Base-by-base conservation (phyloP, 331 rosid species). In the Cydonia oblonga region DNA sequence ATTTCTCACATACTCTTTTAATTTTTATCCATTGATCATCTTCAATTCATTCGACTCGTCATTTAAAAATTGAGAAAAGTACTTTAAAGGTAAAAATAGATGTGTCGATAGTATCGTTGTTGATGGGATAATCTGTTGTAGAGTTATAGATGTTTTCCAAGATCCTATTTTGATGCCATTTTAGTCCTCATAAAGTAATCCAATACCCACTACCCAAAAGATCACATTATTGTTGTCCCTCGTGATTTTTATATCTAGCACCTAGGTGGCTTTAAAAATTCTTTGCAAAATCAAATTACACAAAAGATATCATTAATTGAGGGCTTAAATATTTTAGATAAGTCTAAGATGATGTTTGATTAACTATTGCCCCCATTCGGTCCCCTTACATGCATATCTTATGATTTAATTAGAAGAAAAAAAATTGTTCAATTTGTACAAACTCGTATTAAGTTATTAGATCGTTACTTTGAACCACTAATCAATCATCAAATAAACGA, bases 161-260 rank as follows among this genome's bases (percentile, higher is more conserved):
- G 65, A 57, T 79, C 74, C 65, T 44, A 56, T 74, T 74, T 74
- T 61, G 42, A 38, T 74, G 79, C 76, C 76, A 54, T 25, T 74
- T 74, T 63, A 9, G 71, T 54, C 68, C 57, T 70, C 46, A 69
- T 68, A 69, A 69, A 24, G 69, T 74, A 53, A 70, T 79, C 72
- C 76, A 69, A 68, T 74, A 61, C 83, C 83, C 79, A 74, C 79
- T 74, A 68, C 64, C 66, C 72, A 26, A 74, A 73, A 78, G 30
- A 76, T 51, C 69, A 7, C n/a, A 71, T 77, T 71, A 44, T 64
- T 44, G 33, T 71, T 28, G 76, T 42, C 25, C 60, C 14, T 52
- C 7, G 12, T 11, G 51, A 30, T 64, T 64, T n/a, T 3, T 2
- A 64, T 33, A 32, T 64, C 4, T 5, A 33, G 18, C 9, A 64